Evolutionary conservation across 1,284 basidiomycete genomes (phyloP).

Genomic region (Hymenochaete sp.): DNA sequence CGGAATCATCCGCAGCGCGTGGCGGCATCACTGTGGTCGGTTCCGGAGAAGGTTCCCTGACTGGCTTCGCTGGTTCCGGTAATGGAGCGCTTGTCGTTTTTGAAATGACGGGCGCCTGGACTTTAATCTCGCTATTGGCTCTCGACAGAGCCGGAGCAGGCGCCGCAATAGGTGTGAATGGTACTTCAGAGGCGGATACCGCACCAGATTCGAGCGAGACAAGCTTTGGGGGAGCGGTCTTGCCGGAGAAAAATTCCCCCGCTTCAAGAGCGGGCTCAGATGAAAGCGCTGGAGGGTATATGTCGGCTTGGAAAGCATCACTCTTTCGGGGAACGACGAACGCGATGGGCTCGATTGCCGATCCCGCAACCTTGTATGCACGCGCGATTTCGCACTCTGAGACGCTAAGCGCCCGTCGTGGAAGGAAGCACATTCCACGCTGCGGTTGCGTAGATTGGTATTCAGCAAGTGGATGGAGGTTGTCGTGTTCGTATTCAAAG

Average conservation of each 20-base stretch:
- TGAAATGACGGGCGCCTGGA: slow-evolving; percentile 26
- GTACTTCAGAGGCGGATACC: slow-evolving; percentile 32
- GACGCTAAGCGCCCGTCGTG: slow-evolving; percentile 81
- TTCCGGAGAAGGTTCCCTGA: slow-evolving; percentile 19
- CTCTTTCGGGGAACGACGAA: slow-evolving; percentile 93
- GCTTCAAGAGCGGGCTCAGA: slow-evolving; percentile 79
- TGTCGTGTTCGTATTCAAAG: slow-evolving; percentile 90
- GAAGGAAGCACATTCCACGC: slow-evolving; percentile 94
- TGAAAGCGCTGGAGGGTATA: slow-evolving; percentile 90
- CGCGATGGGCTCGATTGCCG: slow-evolving; percentile 77
- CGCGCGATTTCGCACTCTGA: slow-evolving; percentile 92
- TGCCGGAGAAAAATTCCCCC: slow-evolving; percentile 83
- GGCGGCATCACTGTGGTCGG: slow-evolving; percentile 26
- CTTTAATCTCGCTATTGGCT: slow-evolving; percentile 29
- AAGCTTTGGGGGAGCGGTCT: slow-evolving; percentile 63
- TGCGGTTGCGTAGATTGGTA: slow-evolving; percentile 89
- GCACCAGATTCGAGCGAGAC: slow-evolving; percentile 55
- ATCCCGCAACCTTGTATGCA: slow-evolving; percentile 82
- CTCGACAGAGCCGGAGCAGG: slow-evolving; percentile 25
- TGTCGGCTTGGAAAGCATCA: slow-evolving; percentile 87
- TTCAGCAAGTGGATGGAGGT: slow-evolving; percentile 74
- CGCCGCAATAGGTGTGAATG: slow-evolving; percentile 21
- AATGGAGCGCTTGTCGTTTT: slow-evolving; percentile 21
- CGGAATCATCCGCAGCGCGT: slow-evolving; percentile 23
- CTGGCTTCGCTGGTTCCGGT: slow-evolving; percentile 11